Percentiles rank a stretch among this genome's conserved stretches.
phyloP scores from a whole-genome alignment of 2,329 filamentous ascomycete species.

The Neoscytalidium dimidiatum region DNA sequence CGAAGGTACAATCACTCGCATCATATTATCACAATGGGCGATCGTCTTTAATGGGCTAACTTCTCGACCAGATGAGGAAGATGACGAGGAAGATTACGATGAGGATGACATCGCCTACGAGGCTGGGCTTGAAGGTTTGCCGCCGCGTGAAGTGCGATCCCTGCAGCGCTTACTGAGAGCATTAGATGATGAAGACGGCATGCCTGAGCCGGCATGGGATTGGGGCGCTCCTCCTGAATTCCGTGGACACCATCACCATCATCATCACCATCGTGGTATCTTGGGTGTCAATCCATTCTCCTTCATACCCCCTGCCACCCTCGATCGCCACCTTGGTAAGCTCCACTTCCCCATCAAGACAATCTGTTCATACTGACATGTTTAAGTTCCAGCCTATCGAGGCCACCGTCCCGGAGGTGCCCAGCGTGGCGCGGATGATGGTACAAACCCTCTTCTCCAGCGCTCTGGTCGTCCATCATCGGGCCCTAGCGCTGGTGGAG shows the following conservation, averaged over 20 bases:
- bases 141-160: constrained; percentile 14
- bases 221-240: constrained; percentile 42
- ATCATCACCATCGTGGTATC: constrained; percentile 52
- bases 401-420: constrained; percentile 57
- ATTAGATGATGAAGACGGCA: constrained; percentile 44
- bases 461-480: constrained; percentile 49
- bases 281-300: constrained; percentile 55
- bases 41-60: constrained; percentile 7
- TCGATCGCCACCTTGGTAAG: constrained; percentile 49
- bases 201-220: constrained; percentile 48
- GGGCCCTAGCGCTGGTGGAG: constrained; percentile 20
- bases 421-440: constrained; percentile 70
- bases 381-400: constrained; percentile 47
- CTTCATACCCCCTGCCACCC: constrained; percentile 46
- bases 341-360: not conserved
- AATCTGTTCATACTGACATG: constrained; percentile 22
- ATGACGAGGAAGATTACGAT: constrained; percentile 68
- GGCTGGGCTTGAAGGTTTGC: constrained; percentile 46
- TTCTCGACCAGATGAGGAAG: constrained; percentile 34
- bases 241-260: constrained; percentile 46
- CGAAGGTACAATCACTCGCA: constrained; percentile 53
- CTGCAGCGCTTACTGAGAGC: constrained; percentile 21
- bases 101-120: constrained; percentile 65
- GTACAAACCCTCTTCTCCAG: constrained; percentile 82
- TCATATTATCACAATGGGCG: not conserved